Conservation (phyloP, 768 basidiomycete genomes). For the Tulasnella sp. region DNA sequence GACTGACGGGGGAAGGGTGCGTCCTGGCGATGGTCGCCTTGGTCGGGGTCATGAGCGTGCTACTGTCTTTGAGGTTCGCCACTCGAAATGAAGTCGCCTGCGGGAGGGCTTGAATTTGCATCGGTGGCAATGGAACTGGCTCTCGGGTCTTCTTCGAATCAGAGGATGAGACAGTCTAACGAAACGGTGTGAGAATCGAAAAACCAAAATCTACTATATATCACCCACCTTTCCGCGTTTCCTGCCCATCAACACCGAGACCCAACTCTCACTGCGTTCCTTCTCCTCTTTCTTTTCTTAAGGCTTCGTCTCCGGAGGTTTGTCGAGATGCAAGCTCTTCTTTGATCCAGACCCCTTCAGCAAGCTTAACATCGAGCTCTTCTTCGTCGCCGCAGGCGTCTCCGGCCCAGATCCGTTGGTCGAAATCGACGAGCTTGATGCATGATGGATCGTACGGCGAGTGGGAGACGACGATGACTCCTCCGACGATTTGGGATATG, state of each 20-base stretch:
- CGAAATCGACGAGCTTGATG: slow-evolving; percentile 11
- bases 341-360: slow-evolving; percentile 75
- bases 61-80: slow-evolving; percentile 58
- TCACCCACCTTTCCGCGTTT: slow-evolving; percentile 77
- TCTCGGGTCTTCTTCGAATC: slow-evolving; percentile 61
- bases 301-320: slow-evolving; percentile 37
- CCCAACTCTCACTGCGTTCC: slow-evolving; percentile 81
- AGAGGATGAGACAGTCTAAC: slow-evolving; percentile 68
- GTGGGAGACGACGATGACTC: slow-evolving; percentile 31
- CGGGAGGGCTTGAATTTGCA: slow-evolving; percentile 81
- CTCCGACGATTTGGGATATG: slow-evolving; percentile 17
- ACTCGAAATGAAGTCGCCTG: slow-evolving; percentile 74
- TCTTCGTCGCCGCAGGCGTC: slow-evolving; percentile 42
- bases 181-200: neutral
- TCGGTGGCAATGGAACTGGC: slow-evolving; percentile 55
- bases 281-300: slow-evolving; percentile 63
- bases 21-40: slow-evolving; percentile 21
- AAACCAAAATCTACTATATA: neutral
- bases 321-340: slow-evolving; percentile 50
- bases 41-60: slow-evolving; percentile 29
- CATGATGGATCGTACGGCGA: slow-evolving; percentile 27
- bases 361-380: slow-evolving; percentile 71
- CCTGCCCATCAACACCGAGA: slow-evolving; percentile 76
- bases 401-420: slow-evolving; percentile 10
- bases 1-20: slow-evolving; percentile 72